Percentiles rank a stretch among this genome's conserved stretches.
phyloP scores from a whole-genome alignment of 2,329 filamentous ascomycete species.

The Chaetomium globosum region DNA sequence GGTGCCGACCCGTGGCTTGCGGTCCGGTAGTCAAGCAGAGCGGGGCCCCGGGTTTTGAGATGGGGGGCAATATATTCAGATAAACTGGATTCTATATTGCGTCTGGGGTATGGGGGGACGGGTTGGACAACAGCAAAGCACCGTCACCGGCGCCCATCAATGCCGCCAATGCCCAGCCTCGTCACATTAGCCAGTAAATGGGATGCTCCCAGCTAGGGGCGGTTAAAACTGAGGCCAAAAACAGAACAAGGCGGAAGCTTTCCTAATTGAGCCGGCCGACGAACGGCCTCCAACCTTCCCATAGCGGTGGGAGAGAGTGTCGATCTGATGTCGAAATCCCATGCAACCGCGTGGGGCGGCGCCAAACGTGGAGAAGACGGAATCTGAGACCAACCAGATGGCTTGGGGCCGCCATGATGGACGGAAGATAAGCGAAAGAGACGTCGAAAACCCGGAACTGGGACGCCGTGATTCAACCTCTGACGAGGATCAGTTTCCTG shows the following conservation, averaged over 20 bases:
- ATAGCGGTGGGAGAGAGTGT: slow-evolving; percentile 20
- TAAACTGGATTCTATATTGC: slow-evolving; percentile 38
- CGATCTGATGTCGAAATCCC: slow-evolving; percentile 27
- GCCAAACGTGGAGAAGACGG: slow-evolving; percentile 10
- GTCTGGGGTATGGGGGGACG: slow-evolving; percentile 23
- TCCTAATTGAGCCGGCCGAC: slow-evolving; percentile 34
- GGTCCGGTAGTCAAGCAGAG: slow-evolving; percentile 34
- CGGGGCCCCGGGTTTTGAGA: slow-evolving; percentile 37
- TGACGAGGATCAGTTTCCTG: background rate
- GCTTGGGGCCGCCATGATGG: slow-evolving; percentile 20
- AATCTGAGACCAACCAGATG: slow-evolving; percentile 9
- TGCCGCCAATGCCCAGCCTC: slow-evolving; percentile 30
- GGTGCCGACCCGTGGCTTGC: slow-evolving; percentile 32
- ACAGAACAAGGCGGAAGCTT: slow-evolving; percentile 28
- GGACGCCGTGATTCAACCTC: slow-evolving; percentile 11
- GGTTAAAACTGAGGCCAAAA: slow-evolving; percentile 24
- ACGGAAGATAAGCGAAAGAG: slow-evolving; percentile 26
- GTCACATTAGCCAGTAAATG: slow-evolving; percentile 36
- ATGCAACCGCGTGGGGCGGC: slow-evolving; percentile 20
- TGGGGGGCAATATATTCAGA: slow-evolving; percentile 38
- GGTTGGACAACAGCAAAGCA: slow-evolving; percentile 29
- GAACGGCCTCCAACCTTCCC: slow-evolving; percentile 24
- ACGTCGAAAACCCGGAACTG: slow-evolving; percentile 25
- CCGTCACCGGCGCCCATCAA: slow-evolving; percentile 28
- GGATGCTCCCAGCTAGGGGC: slow-evolving; percentile 7